Base-by-base conservation (phyloP, 495 filamentous ascomycete species). In the Podospora anserina region DNA sequence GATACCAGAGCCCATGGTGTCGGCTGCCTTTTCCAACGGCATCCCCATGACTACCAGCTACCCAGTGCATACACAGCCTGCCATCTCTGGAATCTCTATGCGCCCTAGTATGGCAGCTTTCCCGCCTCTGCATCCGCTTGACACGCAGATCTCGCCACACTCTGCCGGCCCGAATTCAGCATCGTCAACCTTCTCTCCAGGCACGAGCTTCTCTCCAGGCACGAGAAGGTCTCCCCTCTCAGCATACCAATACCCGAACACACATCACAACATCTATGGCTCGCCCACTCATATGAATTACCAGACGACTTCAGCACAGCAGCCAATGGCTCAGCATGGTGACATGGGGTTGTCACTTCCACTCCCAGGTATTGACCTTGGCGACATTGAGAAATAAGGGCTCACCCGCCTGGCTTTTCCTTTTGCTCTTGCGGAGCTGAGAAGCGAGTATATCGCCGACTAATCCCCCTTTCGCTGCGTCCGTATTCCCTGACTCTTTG, bases 141-240 rank as follows among this genome's bases (percentile, higher is more conserved):
- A 61, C 9, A 64, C 59, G n/a, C 64, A 72, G 27, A 30, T 69
- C 6, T 60, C 66, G 2, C 67, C 64, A 5, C 66, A 68, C 27
- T 64, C 66, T 2, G 54, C 54, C 2, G 61, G 34, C 2, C 69
- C 69, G 1, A 65, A 44, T 15, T 71, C 69, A 2, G 69, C 69
- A 0, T 58, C 68, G 2, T 71, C 72, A 7, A 60, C 67, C 27
- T 74, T 69, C 60, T 69, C 72, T 7, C 69, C 72, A n/a, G 65
- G 60, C 18, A 27, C 66, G 34, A 44, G 60, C 27, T 74, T 69
- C 60, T 69, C 72, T 7, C 69, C 72, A n/a, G 65, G 60, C 18
- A 27, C 66, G 34, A 44, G 60, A 18, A 54, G 66, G 54, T 67
- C 70, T 1, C 61, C 67, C 2, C 61, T 27, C n/a, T 26, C 70